These are phyloP conservation scores for Fusarium verticillioides DNA, from an alignment of 2,329 filamentous ascomycete genomes.

Conservation along the genomic window DNA sequence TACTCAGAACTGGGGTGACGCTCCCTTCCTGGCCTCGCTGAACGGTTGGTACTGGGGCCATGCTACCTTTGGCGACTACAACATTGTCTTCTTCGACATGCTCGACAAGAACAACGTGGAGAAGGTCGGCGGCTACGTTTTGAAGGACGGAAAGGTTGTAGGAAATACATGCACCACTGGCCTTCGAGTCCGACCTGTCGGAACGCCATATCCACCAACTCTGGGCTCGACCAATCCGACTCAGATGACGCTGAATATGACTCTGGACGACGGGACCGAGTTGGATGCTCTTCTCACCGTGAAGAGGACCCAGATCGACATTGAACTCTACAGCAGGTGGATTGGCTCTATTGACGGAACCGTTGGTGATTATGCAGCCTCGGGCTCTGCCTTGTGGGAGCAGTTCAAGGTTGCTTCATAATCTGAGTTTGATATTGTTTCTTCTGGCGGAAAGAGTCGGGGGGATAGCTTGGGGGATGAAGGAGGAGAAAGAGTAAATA, in stretches of 20 bases:
- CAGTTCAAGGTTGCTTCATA: neutral
- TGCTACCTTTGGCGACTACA: neutral
- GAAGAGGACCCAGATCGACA: neutral
- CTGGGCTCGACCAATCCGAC: neutral
- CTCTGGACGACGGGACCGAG: neutral
- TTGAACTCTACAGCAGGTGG: neutral
- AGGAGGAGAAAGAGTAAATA: rapidly evolving
- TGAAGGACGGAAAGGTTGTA: neutral
- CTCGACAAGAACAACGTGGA: neutral
- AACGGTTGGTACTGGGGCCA: neutral
- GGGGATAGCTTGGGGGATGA: rapidly evolving
- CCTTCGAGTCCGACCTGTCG: neutral
- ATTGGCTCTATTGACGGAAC: neutral
- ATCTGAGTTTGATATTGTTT: rapidly evolving
- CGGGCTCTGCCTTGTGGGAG: neutral
- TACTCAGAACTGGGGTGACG: neutral
- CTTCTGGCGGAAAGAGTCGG: rapidly evolving
- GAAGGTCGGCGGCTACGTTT: neutral
- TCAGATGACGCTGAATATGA: neutral
- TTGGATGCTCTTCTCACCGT: neutral
- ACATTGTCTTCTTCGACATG: neutral
- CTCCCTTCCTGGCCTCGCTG: neutral
- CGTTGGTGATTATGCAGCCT: neutral
- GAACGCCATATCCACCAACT: neutral
- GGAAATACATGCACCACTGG: neutral